Percentiles rank a stretch among this genome's conserved stretches.
phyloP scores from a whole-genome alignment of 2,329 filamentous ascomycete species.

The Neopestalotiopsis clavispora region DNA sequence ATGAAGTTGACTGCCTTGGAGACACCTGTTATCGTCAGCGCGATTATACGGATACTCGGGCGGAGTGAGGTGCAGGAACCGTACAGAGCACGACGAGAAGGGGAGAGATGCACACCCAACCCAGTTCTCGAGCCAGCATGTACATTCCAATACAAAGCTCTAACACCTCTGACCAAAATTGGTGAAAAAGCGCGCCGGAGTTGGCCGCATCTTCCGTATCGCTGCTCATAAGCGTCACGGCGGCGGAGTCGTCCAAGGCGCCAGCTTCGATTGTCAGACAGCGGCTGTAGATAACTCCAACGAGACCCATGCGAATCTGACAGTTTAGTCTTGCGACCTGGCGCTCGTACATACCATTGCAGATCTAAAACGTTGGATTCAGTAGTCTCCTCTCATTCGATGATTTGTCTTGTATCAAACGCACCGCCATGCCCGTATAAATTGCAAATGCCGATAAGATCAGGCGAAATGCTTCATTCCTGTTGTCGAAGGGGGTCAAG shows the following conservation, averaged over 20 bases:
- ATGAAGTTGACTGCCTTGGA: neutral
- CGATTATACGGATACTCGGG: neutral
- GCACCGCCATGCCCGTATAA: constrained; percentile 8
- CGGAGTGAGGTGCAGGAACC: neutral
- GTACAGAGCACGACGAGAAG: neutral
- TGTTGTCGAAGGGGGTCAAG: neutral
- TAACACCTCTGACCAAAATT: neutral
- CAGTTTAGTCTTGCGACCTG: neutral
- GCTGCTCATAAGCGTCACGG: neutral
- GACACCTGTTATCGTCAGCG: neutral
- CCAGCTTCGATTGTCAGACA: neutral
- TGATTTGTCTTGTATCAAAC: neutral
- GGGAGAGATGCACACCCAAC: neutral
- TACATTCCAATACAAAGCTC: constrained; percentile 1
- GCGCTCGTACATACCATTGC: neutral
- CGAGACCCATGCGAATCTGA: neutral
- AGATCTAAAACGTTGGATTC: neutral
- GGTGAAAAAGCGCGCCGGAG: neutral
- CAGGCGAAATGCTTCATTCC: constrained; percentile 3
- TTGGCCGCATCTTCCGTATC: neutral
- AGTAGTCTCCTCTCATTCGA: neutral
- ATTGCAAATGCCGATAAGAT: neutral
- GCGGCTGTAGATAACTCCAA: neutral
- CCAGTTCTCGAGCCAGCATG: neutral
- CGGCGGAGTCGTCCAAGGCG: neutral